Conservation (phyloP, 225 moss, liverwort and hornwort species). For the Anthoceros angustus region DNA sequence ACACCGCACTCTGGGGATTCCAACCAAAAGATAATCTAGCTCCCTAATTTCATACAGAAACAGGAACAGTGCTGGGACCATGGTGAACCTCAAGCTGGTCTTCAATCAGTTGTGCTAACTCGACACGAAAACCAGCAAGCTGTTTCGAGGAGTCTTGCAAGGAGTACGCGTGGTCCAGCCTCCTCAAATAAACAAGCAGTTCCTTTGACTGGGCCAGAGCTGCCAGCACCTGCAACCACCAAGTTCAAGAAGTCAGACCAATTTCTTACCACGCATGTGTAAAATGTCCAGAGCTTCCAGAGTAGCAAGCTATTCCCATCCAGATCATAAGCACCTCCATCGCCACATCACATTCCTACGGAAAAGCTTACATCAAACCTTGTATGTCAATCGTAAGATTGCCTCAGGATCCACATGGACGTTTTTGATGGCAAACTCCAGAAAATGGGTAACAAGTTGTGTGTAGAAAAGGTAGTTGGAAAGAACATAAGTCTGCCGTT, state of each 20-base stretch:
- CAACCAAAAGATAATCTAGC: too few relatives aligned
- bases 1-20: too few relatives aligned
- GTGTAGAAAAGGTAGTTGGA: slow-evolving; percentile 47
- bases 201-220: slow-evolving; percentile 35
- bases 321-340: not conserved
- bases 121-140: slow-evolving; percentile 25
- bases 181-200: slow-evolving; percentile 37
- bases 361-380: slow-evolving; percentile 15
- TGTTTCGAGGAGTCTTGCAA: slow-evolving; percentile 29
- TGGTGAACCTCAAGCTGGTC: slow-evolving; percentile 40
- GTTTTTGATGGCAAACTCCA: slow-evolving; percentile 43
- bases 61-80: not conserved
- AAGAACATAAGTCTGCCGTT: slow-evolving; percentile 35
- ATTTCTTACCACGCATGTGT: not conserved
- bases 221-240: not conserved
- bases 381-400: slow-evolving; percentile 43
- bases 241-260: not conserved
- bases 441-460: slow-evolving; percentile 35
- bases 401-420: slow-evolving; percentile 48
- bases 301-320: too few relatives aligned
- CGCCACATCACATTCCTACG: not conserved
- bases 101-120: slow-evolving; percentile 35
- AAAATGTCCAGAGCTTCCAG: too few relatives aligned
- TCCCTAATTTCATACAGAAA: too few relatives aligned
- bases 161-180: slow-evolving; percentile 36